phyloP scores from a whole-genome alignment of 1,284 basidiomycete species.

The Naganishia sp. region DNA sequence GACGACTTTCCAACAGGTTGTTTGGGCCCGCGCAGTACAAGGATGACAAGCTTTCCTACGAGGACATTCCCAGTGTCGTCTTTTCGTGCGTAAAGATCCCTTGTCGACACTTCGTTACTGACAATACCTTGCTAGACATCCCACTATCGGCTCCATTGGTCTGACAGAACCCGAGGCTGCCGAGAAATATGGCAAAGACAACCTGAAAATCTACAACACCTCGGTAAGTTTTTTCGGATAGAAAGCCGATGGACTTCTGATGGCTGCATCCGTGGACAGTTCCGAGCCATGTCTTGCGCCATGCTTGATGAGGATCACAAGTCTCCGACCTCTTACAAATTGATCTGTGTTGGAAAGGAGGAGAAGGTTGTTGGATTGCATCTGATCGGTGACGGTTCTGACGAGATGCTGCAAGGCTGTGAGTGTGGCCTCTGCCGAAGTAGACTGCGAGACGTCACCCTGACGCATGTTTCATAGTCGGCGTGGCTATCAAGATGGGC shows the following conservation, averaged over 20 bases:
- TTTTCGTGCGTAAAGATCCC: conserved; percentile 70
- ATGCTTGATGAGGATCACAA: conserved; percentile 83
- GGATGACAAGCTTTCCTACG: conserved; percentile 83
- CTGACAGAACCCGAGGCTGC: conserved; percentile 87
- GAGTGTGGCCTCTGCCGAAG: conserved; percentile 31
- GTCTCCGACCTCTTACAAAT: conserved; percentile 90
- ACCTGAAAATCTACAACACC: conserved; percentile 83
- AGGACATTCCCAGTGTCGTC: conserved; percentile 89
- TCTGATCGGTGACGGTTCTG: conserved; percentile 83
- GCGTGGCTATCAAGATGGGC: conserved; percentile 93
- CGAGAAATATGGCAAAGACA: conserved; percentile 78
- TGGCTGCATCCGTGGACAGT: conserved; percentile 45
- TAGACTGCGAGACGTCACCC: not conserved
- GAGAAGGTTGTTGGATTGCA: conserved; percentile 95
- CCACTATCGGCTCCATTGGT: conserved; percentile 87
- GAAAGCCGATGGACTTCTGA: not conserved
- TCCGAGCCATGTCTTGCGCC: conserved; percentile 83
- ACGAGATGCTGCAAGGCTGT: conserved; percentile 89
- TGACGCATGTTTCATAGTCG: conserved; percentile 56
- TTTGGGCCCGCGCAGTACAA: conserved; percentile 84
- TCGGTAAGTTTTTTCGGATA: conserved; percentile 43
- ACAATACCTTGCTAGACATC: conserved; percentile 63
- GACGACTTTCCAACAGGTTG: conserved; percentile 82
- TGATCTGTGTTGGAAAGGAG: conserved; percentile 80
- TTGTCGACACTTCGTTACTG: conserved; percentile 15